Evolutionary conservation across 2,329 filamentous ascomycete species (phyloP), one percentile per base, ranked within the genome.

Genomic region (Alternaria tenuissima): DNA sequence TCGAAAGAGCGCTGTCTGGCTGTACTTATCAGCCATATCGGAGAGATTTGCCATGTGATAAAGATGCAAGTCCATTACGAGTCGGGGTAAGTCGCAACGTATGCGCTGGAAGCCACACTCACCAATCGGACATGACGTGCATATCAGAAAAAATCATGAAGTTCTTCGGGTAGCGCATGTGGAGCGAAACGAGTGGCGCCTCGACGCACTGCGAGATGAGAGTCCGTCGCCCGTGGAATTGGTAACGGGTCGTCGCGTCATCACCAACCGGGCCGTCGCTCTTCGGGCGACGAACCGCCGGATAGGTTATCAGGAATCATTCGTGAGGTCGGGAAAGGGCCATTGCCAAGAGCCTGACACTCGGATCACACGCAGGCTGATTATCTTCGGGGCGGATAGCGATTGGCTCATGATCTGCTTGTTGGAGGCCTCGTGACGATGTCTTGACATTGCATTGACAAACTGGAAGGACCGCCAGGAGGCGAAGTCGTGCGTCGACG

Each of bases 401-500:
- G 67, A 70, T 67, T 70, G 55, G 68, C 52, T 52, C 24, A 47
- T 16, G 26, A 24, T 14, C 3, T 12, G 32, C 36, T 36, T 34
- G 49, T 36, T 53, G 32, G 11, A 46, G 41, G 48, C 61, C 64
- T 57, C 49, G 56, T 70, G 65, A 69, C 59, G 51, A 55, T 18
- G 32, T 57, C 49, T 61, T 67, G 63, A 66, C 57, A 63, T 41
- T 57, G 47, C 44, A 49, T 44, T 49, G 32, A 24, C 52, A 48
- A 28, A 54, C 52, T 30, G 47, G 43, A 16, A 20, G 41, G 42
- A 5, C 14, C 24, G 24, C 28, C 39, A 20, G n/a, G 36, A 55
- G 59, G 46, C 51, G 38, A 47, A 48, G 8, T 55, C n/a, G 59
- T 66, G 61, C 65, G 42, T 62, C 32, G 47, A 67, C 67, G 66